phyloP scores from a whole-genome alignment of 768 basidiomycete genomes.

The Leccinum subgranulosum region DNA sequence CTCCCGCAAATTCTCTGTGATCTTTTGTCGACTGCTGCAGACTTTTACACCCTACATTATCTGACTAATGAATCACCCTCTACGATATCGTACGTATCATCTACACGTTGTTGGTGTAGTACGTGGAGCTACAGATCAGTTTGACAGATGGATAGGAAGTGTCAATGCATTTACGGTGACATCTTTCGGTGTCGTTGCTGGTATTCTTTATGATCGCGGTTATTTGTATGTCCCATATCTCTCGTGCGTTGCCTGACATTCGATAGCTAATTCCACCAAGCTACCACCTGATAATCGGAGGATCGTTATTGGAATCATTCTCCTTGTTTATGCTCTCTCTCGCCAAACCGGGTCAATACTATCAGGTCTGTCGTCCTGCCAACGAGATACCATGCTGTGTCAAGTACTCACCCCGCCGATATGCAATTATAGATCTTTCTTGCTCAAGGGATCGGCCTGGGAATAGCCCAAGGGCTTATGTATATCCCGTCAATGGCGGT shows the following conservation, averaged over 20 bases:
- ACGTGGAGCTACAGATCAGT: background rate
- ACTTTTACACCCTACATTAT: constrained; percentile 37
- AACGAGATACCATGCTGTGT: background rate
- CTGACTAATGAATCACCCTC: constrained; percentile 33
- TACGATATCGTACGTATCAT: constrained; percentile 33
- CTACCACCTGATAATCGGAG: constrained; percentile 43
- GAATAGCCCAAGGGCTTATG: constrained; percentile 44
- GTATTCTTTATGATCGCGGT: constrained; percentile 49
- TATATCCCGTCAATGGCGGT: constrained; percentile 45
- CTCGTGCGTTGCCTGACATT: background rate
- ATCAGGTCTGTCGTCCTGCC: constrained; percentile 33
- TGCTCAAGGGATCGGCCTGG: constrained; percentile 45
- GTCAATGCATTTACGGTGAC: constrained; percentile 41
- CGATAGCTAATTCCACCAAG: constrained; percentile 22
- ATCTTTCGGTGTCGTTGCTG: constrained; percentile 38
- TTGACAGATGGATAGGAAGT: constrained; percentile 44
- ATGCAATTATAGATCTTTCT: constrained; percentile 41
- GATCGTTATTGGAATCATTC: constrained; percentile 42
- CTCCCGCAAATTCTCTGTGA: background rate
- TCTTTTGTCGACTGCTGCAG: constrained; percentile 16
- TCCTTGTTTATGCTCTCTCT: constrained; percentile 45
- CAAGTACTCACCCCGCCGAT: background rate
- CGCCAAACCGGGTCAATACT: constrained; percentile 38
- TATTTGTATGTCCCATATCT: constrained; percentile 37
- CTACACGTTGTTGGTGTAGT: background rate